Conservation (phyloP, 805 yeast species). For the Kodamaea neixiangensis region DNA sequence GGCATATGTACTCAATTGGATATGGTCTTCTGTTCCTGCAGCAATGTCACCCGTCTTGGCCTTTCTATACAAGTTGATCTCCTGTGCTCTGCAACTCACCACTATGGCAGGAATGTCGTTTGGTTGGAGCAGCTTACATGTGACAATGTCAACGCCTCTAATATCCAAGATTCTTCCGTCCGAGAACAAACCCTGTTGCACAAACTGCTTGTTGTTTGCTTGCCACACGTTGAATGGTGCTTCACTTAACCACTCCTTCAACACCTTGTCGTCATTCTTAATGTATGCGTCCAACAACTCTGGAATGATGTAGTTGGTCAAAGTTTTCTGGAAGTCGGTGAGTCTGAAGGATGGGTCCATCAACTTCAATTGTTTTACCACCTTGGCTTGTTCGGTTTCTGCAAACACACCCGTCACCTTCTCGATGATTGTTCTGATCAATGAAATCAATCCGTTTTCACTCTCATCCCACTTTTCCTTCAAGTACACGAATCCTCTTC, state of each 20-base stretch:
- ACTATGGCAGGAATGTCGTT: slow-evolving; percentile 91
- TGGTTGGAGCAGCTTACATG: slow-evolving; percentile 86
- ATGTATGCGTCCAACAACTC: slow-evolving; percentile 95
- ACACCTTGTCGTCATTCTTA: slow-evolving; percentile 79
- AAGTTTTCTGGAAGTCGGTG: slow-evolving; percentile 75
- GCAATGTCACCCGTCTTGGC: slow-evolving; percentile 91
- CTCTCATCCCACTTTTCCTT: slow-evolving; percentile 86
- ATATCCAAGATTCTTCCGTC: slow-evolving; percentile 92
- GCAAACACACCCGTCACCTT: slow-evolving; percentile 87
- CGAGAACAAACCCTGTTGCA: slow-evolving; percentile 86
- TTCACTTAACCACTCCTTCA: slow-evolving; percentile 92
- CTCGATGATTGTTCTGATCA: slow-evolving; percentile 76
- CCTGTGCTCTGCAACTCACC: slow-evolving; percentile 95
- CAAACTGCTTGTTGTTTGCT: slow-evolving; percentile 88
- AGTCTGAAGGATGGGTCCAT: slow-evolving; percentile 88
- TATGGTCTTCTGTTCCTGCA: slow-evolving; percentile 94
- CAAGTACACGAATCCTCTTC: slow-evolving; percentile 60
- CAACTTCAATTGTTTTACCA: slow-evolving; percentile 77
- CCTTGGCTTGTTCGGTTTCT: slow-evolving; percentile 95
- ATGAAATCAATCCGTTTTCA: slow-evolving; percentile 85
- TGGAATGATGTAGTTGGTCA: slow-evolving; percentile 91
- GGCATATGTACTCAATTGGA: slow-evolving; percentile 90
- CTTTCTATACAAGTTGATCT: slow-evolving; percentile 84
- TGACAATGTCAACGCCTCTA: slow-evolving; percentile 90
- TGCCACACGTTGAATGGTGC: slow-evolving; percentile 95